Evolutionary conservation across 768 basidiomycete species (phyloP).

Genomic region (Pisolithus albus): DNA sequence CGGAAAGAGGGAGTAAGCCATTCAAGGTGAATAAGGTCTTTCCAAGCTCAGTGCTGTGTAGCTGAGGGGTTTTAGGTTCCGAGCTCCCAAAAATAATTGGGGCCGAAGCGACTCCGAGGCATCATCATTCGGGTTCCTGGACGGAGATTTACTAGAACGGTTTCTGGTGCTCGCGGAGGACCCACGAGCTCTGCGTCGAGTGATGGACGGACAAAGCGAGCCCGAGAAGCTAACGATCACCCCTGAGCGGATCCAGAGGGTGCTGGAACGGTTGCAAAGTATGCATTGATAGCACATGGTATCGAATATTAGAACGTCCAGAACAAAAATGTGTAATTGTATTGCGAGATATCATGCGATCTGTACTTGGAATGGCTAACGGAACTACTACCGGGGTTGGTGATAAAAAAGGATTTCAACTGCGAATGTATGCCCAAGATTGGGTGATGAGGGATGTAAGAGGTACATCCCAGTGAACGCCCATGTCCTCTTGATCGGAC

Average conservation of each 20-base stretch:
- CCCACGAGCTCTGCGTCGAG: conserved; percentile 38
- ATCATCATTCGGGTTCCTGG: conserved; percentile 70
- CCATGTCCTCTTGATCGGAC: conserved; percentile 15
- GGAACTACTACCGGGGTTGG: not conserved
- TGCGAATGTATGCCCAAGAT: conserved; percentile 1
- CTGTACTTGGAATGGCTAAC: not conserved
- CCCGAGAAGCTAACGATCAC: conserved; percentile 51
- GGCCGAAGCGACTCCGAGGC: conserved; percentile 54
- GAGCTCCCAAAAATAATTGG: conserved; percentile 54
- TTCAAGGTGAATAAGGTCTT: conserved; percentile 40
- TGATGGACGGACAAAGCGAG: conserved; percentile 51
- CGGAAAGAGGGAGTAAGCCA: conserved; percentile 55
- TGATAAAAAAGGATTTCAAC: not conserved
- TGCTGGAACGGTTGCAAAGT: conserved; percentile 46
- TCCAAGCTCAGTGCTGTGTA: not conserved
- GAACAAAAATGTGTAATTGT: conserved; percentile 12
- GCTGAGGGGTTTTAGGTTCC: conserved; percentile 41
- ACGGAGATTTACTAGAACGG: conserved; percentile 78
- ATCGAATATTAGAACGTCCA: not conserved
- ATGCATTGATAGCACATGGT: conserved; percentile 38
- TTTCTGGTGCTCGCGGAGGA: conserved; percentile 42
- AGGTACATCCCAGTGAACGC: conserved; percentile 2
- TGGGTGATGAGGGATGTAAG: conserved; percentile 1
- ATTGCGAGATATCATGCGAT: conserved; percentile 2
- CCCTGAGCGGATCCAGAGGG: conserved; percentile 28